Conservation (phyloP, 164 flowering plant genomes). For the Saururus chinensis region DNA sequence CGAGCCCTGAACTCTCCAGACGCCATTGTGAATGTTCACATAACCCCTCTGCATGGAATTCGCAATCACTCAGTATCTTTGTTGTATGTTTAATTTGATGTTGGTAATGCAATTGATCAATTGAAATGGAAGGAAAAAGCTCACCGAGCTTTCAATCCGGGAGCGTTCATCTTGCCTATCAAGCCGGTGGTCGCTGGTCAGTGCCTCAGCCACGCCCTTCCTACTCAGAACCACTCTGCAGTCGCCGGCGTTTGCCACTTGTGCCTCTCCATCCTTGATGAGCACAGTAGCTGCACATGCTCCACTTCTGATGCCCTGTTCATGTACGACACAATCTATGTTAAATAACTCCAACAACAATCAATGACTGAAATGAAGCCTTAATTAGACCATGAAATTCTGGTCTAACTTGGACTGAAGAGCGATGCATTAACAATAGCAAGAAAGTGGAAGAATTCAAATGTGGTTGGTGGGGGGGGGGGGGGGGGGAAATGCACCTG, state of each 20-base stretch:
- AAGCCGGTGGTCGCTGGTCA: conserved; percentile 40
- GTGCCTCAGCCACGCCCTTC: conserved; percentile 28
- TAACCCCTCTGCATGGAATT: conserved; percentile 34
- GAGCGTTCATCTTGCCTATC: conserved; percentile 48
- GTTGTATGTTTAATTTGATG: background rate
- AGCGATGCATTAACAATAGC: background rate
- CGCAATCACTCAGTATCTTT: background rate
- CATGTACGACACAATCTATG: background rate
- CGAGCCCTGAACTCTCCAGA: conserved; percentile 49
- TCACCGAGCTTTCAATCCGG: conserved; percentile 38
- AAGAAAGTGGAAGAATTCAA: conserved; percentile 1
- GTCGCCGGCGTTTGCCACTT: conserved; percentile 46
- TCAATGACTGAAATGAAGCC: background rate
- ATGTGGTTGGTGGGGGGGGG: background rate
- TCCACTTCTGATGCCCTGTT: conserved; percentile 38
- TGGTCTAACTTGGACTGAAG: background rate
- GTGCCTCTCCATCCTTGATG: conserved; percentile 24
- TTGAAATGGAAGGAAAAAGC: background rate
- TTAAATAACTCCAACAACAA: background rate
- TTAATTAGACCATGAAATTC: background rate
- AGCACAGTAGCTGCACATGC: conserved; percentile 43
- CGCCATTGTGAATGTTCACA: conserved; percentile 29
- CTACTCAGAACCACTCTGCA: conserved; percentile 51
- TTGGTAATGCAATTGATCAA: background rate
- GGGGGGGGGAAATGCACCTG: conserved; percentile 14